Evolutionary conservation across 345 rosid species (phyloP), one percentile per base, ranked within the genome.

Genomic region (Mangifera indica): DNA sequence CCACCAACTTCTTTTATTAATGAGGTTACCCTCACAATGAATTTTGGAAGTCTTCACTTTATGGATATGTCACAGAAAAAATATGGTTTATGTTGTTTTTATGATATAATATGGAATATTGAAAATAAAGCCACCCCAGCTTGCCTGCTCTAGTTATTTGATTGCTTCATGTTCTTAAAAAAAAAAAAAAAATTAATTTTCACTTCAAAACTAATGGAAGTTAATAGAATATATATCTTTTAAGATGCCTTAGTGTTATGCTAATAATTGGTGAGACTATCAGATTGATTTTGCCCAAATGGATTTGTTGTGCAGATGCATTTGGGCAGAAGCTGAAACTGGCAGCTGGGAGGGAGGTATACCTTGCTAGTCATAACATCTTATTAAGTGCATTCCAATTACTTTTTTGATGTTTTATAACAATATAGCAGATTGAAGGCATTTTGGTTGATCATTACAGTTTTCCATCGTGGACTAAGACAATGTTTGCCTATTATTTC

Each of bases 311-410:
- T 73, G 71, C 83, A 90, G 98, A 82, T 83, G 80, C 80, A 67
- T 94, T 94, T 59, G 92, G 97, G 98, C 84, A 84, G 79, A 92
- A 92, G 81, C 86, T 94, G 24, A 89, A 78, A 81, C 34, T 66
- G 51, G 84, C 82, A 67, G 93, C 89, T 62, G 84, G 79, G 58
- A 81, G 71, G 72, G 90, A 90, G 98, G 98, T 91, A 84, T 66
- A 55, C n/a, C 26, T 62, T 62, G 51, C 37, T 46, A 17, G 13
- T 24, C 3, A 26, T 54, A 22, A 45, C 12, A 17, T 18, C 7
- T 67, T 18, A n/a, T n/a, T n/a, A 3, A 51, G 46, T 18, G 18
- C 0, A 49, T 24, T 24, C n/a, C n/a, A n/a, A n/a, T n/a, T n/a
- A n/a, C n/a, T 14, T 34, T 5, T 0, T 6, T 32, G 60, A 0